These are phyloP conservation scores for Trichomonas vaginalis DNA, from an alignment of 208 protist genomes.

Conservation along the genomic window DNA sequence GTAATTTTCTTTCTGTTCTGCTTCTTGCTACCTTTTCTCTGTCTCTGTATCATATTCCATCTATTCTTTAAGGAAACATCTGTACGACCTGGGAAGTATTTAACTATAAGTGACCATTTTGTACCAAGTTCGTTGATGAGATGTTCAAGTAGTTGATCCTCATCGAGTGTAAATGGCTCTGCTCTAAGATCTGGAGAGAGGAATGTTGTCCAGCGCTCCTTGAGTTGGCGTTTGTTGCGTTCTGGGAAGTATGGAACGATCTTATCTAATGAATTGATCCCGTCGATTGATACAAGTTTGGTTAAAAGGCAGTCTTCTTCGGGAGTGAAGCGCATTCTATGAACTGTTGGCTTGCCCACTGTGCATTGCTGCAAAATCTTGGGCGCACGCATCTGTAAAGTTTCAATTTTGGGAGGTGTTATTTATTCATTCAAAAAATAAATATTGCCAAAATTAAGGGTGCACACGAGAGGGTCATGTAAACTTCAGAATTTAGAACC, in stretches of 20 bases:
- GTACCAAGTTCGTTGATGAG: neutral
- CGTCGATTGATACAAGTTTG: neutral
- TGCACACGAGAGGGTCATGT: too few species aligned
- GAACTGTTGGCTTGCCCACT: neutral
- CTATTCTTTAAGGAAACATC: neutral
- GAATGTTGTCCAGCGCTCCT: neutral
- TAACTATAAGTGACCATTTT: neutral
- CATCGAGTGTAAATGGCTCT: neutral
- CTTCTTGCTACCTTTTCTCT: neutral
- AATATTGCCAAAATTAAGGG: too few species aligned
- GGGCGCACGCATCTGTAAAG: neutral
- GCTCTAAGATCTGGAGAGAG: neutral
- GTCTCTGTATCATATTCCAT: neutral
- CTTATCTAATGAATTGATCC: neutral
- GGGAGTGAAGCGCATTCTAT: neutral
- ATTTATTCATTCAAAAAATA: neutral
- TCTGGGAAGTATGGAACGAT: neutral
- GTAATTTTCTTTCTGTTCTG: neutral
- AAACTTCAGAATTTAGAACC: too few species aligned
- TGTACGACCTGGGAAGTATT: neutral
- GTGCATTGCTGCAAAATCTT: neutral
- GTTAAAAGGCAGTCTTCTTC: neutral
- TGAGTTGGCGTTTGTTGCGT: neutral
- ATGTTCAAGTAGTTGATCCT: neutral
- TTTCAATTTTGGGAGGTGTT: neutral